Conservation (phyloP, 345 rosid species). For the Reutealis trisperma region DNA sequence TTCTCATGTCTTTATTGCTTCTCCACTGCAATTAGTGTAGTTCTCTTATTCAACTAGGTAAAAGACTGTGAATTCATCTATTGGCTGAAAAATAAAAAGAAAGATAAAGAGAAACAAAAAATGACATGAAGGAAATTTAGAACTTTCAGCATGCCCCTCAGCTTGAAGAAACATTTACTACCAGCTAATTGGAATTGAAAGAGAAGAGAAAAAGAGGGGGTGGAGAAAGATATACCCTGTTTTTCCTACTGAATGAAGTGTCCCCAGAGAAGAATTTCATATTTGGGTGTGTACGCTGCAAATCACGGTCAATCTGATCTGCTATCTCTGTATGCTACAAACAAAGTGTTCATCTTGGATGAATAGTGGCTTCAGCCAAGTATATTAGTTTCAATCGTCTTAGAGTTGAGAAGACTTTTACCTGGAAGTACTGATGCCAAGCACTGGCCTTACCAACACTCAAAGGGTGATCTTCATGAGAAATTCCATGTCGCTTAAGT, state of each 20-base stretch:
- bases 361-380: conserved; percentile 15
- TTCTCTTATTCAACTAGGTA: not conserved
- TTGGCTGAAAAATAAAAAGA: not conserved
- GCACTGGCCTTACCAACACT: conserved; percentile 59
- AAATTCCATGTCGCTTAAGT: conserved; percentile 53
- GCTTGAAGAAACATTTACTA: not conserved
- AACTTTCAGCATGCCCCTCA: not conserved
- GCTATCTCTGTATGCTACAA: conserved; percentile 62
- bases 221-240: conserved; percentile 42
- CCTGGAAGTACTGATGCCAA: conserved; percentile 72
- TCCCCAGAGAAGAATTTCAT: conserved; percentile 68
- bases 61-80: not conserved
- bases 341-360: conserved; percentile 14
- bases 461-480: conserved; percentile 75
- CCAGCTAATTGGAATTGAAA: not conserved
- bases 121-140: not conserved
- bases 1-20: not conserved
- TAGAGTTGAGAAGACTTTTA: conserved; percentile 23
- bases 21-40: not conserved
- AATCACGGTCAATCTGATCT: conserved; percentile 74
- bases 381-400: conserved; percentile 3
- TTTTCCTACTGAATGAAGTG: conserved; percentile 52
- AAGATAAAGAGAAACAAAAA: not conserved
- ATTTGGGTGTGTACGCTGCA: conserved; percentile 72
- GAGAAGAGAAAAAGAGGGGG: not conserved